Evolutionary conservation across 1,284 basidiomycete species (phyloP), one percentile per base, ranked within the genome.

Genomic region (Exobasidium rhododendri): DNA sequence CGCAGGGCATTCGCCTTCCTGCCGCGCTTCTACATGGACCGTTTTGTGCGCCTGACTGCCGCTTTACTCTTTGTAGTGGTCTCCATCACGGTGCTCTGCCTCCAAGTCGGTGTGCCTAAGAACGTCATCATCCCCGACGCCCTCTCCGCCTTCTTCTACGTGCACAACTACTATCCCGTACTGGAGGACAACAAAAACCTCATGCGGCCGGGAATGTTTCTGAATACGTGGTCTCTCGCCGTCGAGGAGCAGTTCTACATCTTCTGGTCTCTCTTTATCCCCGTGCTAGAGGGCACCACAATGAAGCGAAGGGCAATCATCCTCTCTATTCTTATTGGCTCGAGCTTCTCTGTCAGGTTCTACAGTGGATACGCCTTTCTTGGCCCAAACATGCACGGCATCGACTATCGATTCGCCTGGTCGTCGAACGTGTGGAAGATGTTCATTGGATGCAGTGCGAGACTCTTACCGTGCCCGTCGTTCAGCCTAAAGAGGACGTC

Each of bases 171-270:
- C 10, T 43, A 43, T 43, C n/a, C 40, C 10, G n/a, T 43, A 11
- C 11, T 43, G 10, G 11, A 11, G 40, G 40, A 43, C n/a, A n/a
- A n/a, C n/a, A n/a, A 43, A 47, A 47, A 47, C 24, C 10, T n/a
- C 10, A 17, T 10, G 17, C 10, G 24, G 7, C 10, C 7, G 24
- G 46, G 46, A n/a, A 47, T 47, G 7, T 47, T 7, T 7, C 6
- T 10, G 10, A 47, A 47, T 47, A 47, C 46, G 6, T 47, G 46
- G 46, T 10, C 7, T 14, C 20, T 47, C 6, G 46, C 46, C 10
- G 46, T 20, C 10, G 46, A 47, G 24, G 46, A 47, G 24, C 46
- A 47, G 24, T 47, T n/a, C 24, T 47, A 47, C 24, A 47, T 47
- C 20, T 10, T 47, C 20, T 47, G 46, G 46, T 47, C 46, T 7